These are phyloP conservation scores for Aspergillus novoparasiticus DNA, from an alignment of 2,329 filamentous ascomycete species.

Conservation along the genomic window DNA sequence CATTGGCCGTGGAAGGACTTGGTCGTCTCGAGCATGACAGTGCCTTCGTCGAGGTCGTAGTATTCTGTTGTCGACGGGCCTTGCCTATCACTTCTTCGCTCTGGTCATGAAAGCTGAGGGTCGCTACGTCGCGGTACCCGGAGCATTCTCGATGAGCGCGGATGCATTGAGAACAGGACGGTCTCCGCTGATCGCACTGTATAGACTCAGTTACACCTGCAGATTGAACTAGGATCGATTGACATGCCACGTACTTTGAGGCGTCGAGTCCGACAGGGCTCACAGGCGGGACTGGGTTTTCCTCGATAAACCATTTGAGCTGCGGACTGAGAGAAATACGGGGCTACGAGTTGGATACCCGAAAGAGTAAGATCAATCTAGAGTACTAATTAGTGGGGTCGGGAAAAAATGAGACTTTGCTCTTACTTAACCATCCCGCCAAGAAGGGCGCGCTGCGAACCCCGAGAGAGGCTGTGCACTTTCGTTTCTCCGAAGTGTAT, in stretches of 20 bases:
- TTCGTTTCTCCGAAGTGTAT: neutral
- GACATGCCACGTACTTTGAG: slow-evolving; percentile 11
- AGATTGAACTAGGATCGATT: too few relatives aligned
- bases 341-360: neutral
- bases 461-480: neutral
- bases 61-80: neutral
- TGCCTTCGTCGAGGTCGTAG: neutral
- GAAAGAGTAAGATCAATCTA: neutral
- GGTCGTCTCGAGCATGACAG: neutral
- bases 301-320: slow-evolving; percentile 21
- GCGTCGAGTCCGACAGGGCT: slow-evolving; percentile 16
- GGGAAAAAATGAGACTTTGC: neutral
- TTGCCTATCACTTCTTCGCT: slow-evolving; percentile 22
- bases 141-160: slow-evolving; percentile 20
- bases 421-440: neutral
- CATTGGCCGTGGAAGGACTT: neutral
- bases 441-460: neutral
- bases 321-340: too few relatives aligned
- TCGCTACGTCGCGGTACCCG: slow-evolving; percentile 23
- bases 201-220: slow-evolving; percentile 1
- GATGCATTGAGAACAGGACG: slow-evolving; percentile 26
- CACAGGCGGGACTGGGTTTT: slow-evolving; percentile 18
- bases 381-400: neutral
- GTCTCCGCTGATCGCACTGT: slow-evolving; percentile 26
- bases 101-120: slow-evolving; percentile 25